These are phyloP conservation scores for Dalbergia cochinchinensis DNA, from an alignment of 306 rosid genomes.

Conservation along the genomic window DNA sequence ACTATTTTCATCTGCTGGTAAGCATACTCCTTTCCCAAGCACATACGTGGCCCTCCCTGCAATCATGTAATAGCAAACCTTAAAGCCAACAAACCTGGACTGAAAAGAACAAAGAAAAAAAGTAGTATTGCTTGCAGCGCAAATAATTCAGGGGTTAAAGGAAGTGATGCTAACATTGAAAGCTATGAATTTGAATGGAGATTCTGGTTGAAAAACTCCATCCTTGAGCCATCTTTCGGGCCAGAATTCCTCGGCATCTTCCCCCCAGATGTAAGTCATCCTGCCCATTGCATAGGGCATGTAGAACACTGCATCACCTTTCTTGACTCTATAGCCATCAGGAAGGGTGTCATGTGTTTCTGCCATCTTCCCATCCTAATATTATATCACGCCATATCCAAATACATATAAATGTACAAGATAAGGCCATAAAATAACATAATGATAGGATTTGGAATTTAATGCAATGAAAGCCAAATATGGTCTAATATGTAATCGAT, in stretches of 20 bases:
- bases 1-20: slow-evolving; percentile 82
- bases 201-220: slow-evolving; percentile 67
- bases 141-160: background rate
- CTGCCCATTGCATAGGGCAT: slow-evolving; percentile 81
- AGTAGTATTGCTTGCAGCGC: background rate
- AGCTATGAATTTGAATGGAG: slow-evolving; percentile 78
- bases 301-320: slow-evolving; percentile 71
- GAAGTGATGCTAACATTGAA: slow-evolving; percentile 65
- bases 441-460: too few relatives aligned
- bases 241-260: slow-evolving; percentile 65
- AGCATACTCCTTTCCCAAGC: slow-evolving; percentile 82
- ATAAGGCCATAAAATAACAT: too few relatives aligned
- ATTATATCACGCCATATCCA: slow-evolving; percentile 11
- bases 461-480: too few relatives aligned
- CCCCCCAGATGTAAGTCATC: slow-evolving; percentile 79
- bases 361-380: slow-evolving; percentile 68
- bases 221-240: slow-evolving; percentile 82
- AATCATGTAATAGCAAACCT: background rate
- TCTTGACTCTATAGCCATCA: slow-evolving; percentile 65
- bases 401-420: slow-evolving; percentile 4
- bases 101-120: too few relatives aligned
- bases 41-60: slow-evolving; percentile 80
- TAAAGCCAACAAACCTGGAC: too few relatives aligned
- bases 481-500: too few relatives aligned
- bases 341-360: slow-evolving; percentile 70